Percentiles rank a stretch among this genome's conserved stretches.
These are phyloP conservation scores for Ceriops zippeliana DNA, from an alignment of 345 rosid species.

Conservation along the genomic window DNA sequence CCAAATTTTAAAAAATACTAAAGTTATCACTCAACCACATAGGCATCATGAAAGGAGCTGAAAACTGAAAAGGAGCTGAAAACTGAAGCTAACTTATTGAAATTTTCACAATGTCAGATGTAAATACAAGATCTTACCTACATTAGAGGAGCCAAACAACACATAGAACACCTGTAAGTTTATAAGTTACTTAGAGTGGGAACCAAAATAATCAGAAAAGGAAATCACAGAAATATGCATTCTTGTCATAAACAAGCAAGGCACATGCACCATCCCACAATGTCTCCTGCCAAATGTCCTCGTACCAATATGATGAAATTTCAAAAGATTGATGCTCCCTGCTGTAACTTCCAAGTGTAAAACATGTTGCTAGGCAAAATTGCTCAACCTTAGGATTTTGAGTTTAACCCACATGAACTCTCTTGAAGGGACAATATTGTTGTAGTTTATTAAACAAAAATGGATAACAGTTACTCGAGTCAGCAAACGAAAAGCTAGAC, in stretches of 20 bases:
- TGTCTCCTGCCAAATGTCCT: background rate
- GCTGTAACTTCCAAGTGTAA: background rate
- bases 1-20: background rate
- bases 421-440: background rate
- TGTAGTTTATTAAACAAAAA: background rate
- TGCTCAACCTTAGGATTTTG: background rate
- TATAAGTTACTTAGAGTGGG: background rate
- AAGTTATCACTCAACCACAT: conserved; percentile 1
- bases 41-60: background rate
- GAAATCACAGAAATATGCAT: too few species aligned
- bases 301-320: background rate
- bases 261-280: background rate
- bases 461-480: background rate
- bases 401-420: background rate
- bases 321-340: background rate
- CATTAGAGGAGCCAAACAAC: conserved; percentile 52
- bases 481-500: too few species aligned
- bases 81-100: background rate
- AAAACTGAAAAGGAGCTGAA: background rate
- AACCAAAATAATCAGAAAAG: too few species aligned
- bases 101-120: conserved; percentile 4
- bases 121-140: conserved; percentile 35
- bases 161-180: conserved; percentile 60
- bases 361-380: background rate
- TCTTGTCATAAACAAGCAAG: background rate